Evolutionary conservation across 306 rosid genomes (phyloP).

Genomic region (Quercus aquifolioides): DNA sequence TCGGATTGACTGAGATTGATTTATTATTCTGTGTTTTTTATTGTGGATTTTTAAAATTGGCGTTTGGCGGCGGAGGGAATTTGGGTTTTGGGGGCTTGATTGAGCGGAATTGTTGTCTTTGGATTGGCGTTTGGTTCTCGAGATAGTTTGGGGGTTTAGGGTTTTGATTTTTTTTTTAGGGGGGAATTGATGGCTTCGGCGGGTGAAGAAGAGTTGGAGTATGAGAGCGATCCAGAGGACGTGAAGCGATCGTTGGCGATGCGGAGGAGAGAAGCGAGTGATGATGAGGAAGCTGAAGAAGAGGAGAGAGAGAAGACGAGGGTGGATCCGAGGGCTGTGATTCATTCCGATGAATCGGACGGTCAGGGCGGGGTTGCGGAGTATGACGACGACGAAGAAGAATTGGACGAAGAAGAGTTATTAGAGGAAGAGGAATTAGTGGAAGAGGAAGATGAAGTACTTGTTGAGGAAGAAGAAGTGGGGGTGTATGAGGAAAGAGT

Average conservation of each 20-base stretch:
- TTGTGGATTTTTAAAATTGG: neutral
- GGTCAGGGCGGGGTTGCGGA: slow-evolving; percentile 86
- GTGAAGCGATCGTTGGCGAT: slow-evolving; percentile 61
- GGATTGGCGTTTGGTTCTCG: slow-evolving; percentile 7
- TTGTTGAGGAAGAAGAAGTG: slow-evolving; percentile 17
- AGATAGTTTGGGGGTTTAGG: slow-evolving; percentile 25
- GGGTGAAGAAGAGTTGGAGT: slow-evolving; percentile 70
- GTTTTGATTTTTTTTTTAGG: slow-evolving; percentile 1
- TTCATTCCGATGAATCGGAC: slow-evolving; percentile 70
- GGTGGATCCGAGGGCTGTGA: slow-evolving; percentile 41
- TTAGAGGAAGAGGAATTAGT: slow-evolving; percentile 42
- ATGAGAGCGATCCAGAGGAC: slow-evolving; percentile 93
- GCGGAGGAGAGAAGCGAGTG: slow-evolving; percentile 90
- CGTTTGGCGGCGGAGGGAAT: neutral
- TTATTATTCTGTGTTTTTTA: slow-evolving; percentile 8
- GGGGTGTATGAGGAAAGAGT: slow-evolving; percentile 37
- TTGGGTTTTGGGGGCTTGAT: neutral
- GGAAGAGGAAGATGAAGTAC: slow-evolving; percentile 9
- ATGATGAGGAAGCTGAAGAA: slow-evolving; percentile 72
- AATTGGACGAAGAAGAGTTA: slow-evolving; percentile 44
- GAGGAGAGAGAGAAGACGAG: slow-evolving; percentile 38
- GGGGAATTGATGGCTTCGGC: slow-evolving; percentile 43
- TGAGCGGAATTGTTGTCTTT: neutral
- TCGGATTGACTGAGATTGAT: slow-evolving; percentile 23
- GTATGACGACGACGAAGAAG: slow-evolving; percentile 67